These are phyloP conservation scores for Crassisporium funariophilum DNA, from an alignment of 768 basidiomycete species.

Conservation along the genomic window DNA sequence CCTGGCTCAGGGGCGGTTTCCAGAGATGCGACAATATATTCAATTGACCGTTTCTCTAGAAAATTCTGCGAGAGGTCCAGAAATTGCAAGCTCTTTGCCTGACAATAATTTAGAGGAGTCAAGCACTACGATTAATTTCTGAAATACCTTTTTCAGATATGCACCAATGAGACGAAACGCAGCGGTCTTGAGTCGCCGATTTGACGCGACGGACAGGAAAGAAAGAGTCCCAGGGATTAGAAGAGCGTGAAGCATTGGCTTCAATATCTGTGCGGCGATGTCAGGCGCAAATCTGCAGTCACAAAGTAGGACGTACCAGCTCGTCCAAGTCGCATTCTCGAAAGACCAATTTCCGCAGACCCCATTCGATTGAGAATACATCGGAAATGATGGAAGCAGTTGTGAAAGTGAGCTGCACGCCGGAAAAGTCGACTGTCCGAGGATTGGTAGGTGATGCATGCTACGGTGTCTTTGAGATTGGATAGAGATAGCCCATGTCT, in stretches of 20 bases:
- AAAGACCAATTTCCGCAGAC: constrained; percentile 80
- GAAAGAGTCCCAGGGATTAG: constrained; percentile 81
- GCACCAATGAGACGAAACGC: constrained; percentile 82
- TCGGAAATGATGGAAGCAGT: constrained; percentile 85
- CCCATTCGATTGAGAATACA: constrained; percentile 92
- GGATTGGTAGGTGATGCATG: constrained; percentile 57
- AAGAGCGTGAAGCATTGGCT: constrained; percentile 88
- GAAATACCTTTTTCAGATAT: constrained; percentile 69
- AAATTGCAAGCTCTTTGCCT: constrained; percentile 82
- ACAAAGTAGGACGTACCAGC: constrained; percentile 47
- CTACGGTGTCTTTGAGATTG: constrained; percentile 30
- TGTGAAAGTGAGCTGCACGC: constrained; percentile 69
- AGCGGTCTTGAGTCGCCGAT: constrained; percentile 72
- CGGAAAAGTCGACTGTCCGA: constrained; percentile 77
- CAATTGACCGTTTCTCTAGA: constrained; percentile 83
- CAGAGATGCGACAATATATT: constrained; percentile 76
- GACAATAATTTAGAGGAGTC: constrained; percentile 3
- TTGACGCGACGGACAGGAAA: constrained; percentile 85
- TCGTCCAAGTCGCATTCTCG: constrained; percentile 89
- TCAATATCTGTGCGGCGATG: constrained; percentile 57
- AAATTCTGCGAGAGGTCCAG: constrained; percentile 87
- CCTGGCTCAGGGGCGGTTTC: constrained; percentile 53
- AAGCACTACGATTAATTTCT: neutral
- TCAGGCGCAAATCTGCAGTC: neutral
- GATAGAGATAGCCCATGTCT: neutral